Evolutionary conservation across 108 stramenopile species (phyloP).

Genomic region (Skeletonema tropicum): DNA sequence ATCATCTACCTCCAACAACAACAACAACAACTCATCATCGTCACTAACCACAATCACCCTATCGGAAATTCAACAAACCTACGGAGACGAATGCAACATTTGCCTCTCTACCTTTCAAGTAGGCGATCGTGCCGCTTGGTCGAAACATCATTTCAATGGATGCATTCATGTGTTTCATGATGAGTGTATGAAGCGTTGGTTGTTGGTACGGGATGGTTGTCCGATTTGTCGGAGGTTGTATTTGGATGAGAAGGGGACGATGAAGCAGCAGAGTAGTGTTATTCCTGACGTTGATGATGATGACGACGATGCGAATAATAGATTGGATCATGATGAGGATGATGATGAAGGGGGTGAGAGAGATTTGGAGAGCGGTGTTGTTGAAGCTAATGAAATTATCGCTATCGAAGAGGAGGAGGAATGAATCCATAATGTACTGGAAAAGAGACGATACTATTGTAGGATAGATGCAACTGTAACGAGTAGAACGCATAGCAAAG

Average conservation of each 20-base stretch:
- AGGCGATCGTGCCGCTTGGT: constrained; percentile 43
- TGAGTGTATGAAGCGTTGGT: constrained; percentile 71
- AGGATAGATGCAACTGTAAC: too few species aligned
- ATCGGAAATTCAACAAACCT: constrained; percentile 2
- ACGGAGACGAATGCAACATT: constrained; percentile 47
- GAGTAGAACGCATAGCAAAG: neutral
- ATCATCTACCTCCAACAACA: neutral
- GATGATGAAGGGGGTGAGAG: neutral
- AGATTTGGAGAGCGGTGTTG: constrained; percentile 6
- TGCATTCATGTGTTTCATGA: constrained; percentile 73
- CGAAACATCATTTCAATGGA: constrained; percentile 1
- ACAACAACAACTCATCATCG: too few species aligned
- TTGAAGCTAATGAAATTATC: neutral
- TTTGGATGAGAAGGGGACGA: constrained; percentile 7
- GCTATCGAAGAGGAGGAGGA: neutral
- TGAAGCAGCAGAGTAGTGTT: neutral
- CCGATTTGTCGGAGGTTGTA: constrained; percentile 43
- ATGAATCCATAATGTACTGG: neutral
- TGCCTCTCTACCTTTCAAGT: constrained; percentile 45
- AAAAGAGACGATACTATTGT: too few species aligned
- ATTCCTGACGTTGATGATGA: neutral
- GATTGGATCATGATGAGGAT: neutral
- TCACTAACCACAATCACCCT: neutral
- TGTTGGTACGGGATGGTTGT: constrained; percentile 52
- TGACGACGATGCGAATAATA: neutral